These are phyloP conservation scores for Cryptococcus floricola DNA, from an alignment of 1,284 basidiomycete species.

Conservation along the genomic window DNA sequence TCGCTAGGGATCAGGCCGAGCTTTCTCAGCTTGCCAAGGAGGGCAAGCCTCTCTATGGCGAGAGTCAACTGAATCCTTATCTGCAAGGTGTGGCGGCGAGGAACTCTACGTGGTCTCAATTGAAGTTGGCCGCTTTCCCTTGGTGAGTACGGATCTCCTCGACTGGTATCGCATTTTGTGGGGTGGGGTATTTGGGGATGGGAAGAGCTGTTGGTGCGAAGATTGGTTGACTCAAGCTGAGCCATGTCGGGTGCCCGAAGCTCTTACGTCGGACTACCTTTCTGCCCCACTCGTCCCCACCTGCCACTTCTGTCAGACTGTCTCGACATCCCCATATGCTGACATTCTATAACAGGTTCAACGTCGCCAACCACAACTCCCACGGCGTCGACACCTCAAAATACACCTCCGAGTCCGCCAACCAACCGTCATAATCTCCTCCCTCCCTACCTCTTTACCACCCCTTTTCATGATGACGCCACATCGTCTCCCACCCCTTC, in stretches of 20 bases:
- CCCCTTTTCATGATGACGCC: no score
- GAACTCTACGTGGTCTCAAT: slow-evolving; percentile 88
- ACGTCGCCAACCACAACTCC: slow-evolving; percentile 81
- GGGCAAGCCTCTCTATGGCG: slow-evolving; percentile 79
- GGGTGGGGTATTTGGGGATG: no score
- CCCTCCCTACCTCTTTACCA: not conserved
- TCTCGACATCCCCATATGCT: no score
- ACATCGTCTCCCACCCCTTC: no score
- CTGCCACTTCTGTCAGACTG: no score
- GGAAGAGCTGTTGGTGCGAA: no score
- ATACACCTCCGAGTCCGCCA: slow-evolving; percentile 52
- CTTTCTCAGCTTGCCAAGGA: slow-evolving; percentile 64
- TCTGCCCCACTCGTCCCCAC: no score
- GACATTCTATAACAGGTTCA: slow-evolving; percentile 61
- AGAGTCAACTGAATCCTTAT: slow-evolving; percentile 76
- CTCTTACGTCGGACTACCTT: no score
- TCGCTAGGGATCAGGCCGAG: slow-evolving; percentile 70
- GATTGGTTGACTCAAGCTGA: no score
- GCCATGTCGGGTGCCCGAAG: no score
- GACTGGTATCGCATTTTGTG: slow-evolving; percentile 31
- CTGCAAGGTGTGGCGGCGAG: slow-evolving; percentile 83
- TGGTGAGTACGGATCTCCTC: slow-evolving; percentile 57
- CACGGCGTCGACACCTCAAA: slow-evolving; percentile 82
- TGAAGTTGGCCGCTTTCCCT: slow-evolving; percentile 63
- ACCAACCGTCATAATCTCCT: slow-evolving; percentile 18